These are phyloP conservation scores for Fusarium coffeatum DNA, from an alignment of 2,329 filamentous ascomycete species.

Conservation along the genomic window DNA sequence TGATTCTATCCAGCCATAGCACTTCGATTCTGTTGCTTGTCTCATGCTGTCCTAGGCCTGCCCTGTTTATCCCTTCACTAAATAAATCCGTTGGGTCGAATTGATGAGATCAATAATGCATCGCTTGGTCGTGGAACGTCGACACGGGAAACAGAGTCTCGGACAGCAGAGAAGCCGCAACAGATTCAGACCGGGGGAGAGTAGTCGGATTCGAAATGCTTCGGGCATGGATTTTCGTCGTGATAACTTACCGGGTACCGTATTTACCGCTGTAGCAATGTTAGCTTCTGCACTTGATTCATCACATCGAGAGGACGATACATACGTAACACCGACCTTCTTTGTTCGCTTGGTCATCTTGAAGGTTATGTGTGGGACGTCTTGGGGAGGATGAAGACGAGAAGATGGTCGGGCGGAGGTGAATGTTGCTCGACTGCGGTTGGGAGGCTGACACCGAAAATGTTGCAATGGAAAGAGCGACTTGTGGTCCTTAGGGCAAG, in stretches of 20 bases:
- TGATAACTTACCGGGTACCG: constrained; percentile 83
- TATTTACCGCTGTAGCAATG: constrained; percentile 76
- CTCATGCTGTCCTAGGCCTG: constrained; percentile 16
- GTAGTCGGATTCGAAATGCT: constrained; percentile 36
- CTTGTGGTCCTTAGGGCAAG: constrained; percentile 57
- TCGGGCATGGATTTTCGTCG: constrained; percentile 35
- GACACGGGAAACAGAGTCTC: background rate
- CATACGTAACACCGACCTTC: constrained; percentile 93
- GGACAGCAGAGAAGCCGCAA: constrained; percentile 19
- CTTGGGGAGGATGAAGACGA: constrained; percentile 51
- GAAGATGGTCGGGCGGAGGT: constrained; percentile 48
- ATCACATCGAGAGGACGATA: constrained; percentile 40
- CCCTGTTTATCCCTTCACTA: constrained; percentile 6
- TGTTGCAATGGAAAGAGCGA: constrained; percentile 46
- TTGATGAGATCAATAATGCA: background rate
- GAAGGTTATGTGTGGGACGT: constrained; percentile 58
- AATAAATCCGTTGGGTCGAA: background rate
- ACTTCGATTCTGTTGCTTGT: constrained; percentile 7
- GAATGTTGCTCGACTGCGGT: constrained; percentile 49
- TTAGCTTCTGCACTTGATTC: constrained; percentile 46
- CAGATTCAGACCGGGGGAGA: constrained; percentile 19
- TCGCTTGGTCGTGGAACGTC: constrained; percentile 5
- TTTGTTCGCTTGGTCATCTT: constrained; percentile 95
- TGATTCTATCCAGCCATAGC: constrained; percentile 7
- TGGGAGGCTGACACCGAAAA: constrained; percentile 50